Percentiles rank a stretch among this genome's conserved stretches.
These are phyloP conservation scores for Ceratocystis cacaofunesta DNA, from an alignment of 2,329 filamentous ascomycete genomes.

Conservation along the genomic window DNA sequence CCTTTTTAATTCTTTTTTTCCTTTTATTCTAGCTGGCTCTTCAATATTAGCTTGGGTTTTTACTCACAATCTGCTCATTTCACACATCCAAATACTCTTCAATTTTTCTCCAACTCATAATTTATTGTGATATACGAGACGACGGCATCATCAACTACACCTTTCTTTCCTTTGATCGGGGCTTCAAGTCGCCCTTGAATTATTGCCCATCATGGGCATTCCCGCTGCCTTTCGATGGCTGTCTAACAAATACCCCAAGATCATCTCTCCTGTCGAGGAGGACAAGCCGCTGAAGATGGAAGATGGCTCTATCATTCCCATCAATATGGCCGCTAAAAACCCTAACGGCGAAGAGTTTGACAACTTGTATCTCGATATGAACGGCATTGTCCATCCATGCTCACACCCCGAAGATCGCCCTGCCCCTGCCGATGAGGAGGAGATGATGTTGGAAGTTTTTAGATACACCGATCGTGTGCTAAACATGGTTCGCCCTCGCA, in stretches of 20 bases:
- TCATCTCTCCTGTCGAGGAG: slow-evolving; percentile 81
- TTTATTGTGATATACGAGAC: background rate
- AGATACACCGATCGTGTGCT: slow-evolving; percentile 97
- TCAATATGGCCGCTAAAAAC: slow-evolving; percentile 72
- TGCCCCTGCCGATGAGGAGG: slow-evolving; percentile 82
- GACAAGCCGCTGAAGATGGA: slow-evolving; percentile 63
- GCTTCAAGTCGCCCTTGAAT: background rate
- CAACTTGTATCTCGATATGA: slow-evolving; percentile 98
- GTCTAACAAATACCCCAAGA: slow-evolving; percentile 93
- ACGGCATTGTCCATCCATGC: slow-evolving; percentile 97
- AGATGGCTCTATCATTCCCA: slow-evolving; percentile 69
- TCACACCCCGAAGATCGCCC: slow-evolving; percentile 92
- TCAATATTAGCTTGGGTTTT: background rate
- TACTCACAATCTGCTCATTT: background rate
- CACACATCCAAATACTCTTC: background rate
- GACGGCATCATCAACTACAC: background rate
- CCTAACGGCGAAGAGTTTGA: slow-evolving; percentile 97
- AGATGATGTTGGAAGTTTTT: slow-evolving; percentile 99
- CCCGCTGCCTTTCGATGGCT: slow-evolving; percentile 93
- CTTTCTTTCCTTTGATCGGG: background rate
- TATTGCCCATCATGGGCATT: slow-evolving; percentile 58
- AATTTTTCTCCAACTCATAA: background rate
- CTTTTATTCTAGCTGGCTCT: background rate
- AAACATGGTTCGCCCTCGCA: slow-evolving; percentile 94
- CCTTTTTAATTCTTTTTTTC: background rate